phyloP scores from a whole-genome alignment of 139 green algal genomes.

The Edaphochlamys debaryana region DNA sequence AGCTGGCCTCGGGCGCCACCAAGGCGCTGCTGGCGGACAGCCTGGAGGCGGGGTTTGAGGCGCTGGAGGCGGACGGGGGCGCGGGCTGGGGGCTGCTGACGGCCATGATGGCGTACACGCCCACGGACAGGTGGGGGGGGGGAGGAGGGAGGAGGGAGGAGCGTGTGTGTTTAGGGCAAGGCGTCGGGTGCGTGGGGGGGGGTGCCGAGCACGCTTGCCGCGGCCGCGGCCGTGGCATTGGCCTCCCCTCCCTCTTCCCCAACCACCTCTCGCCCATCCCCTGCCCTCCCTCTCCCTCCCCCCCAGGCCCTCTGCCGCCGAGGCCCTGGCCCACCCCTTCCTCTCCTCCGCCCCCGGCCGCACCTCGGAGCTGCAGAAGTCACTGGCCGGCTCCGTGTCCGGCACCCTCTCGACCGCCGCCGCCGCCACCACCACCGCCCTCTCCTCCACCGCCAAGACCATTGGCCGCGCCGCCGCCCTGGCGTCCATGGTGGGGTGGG shows the following conservation, averaged over 20 bases:
- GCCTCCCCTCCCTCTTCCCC: no score
- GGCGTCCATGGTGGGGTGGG: conserved; percentile 11
- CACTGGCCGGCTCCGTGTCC: conserved; percentile 25
- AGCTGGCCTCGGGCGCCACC: conserved; percentile 29
- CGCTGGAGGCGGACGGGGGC: conserved; percentile 77
- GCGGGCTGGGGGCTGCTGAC: conserved; percentile 77
- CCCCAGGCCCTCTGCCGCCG: conserved; percentile 50
- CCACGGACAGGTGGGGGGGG: conserved; percentile 17
- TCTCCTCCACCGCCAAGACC: background rate
- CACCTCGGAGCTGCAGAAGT: conserved; percentile 32
- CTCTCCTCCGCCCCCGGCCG: conserved; percentile 47
- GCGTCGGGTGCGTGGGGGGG: no score
- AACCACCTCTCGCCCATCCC: no score
- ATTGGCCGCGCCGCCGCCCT: background rate
- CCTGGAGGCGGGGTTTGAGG: conserved; percentile 76
- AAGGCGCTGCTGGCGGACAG: conserved; percentile 45
- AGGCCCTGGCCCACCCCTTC: conserved; percentile 66
- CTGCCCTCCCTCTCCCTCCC: no score
- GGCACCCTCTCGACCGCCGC: conserved; percentile 9
- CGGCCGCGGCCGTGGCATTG: no score
- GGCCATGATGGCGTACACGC: conserved; percentile 58
- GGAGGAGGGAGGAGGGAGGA: background rate
- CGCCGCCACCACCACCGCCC: background rate
- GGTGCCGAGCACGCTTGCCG: no score
- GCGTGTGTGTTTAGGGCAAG: background rate